Base-by-base conservation (phyloP, 2,329 filamentous ascomycete species). In the Trichoderma koningiopsis region DNA sequence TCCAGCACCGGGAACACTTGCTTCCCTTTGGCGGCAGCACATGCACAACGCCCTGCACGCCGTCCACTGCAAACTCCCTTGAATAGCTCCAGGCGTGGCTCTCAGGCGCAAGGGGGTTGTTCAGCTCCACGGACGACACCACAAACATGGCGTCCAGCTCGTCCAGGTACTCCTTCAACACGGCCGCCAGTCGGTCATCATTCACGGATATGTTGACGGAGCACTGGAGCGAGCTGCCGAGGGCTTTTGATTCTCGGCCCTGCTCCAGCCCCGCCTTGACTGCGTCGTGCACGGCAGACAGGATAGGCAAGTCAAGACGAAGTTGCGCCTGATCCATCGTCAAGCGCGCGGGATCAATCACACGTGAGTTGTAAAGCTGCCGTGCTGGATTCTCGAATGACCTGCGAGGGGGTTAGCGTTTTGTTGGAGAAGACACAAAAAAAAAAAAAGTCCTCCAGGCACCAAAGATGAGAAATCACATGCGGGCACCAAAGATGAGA, bases 1-100 rank as follows among this genome's bases (percentile, higher is more conserved):
- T 88, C 96, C 96, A 99, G 81, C 96, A 99, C 62, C 96, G 85
- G 0, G 88, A 85, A 78, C 96, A 99, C 79, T 98, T 99, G 58
- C 84, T 81, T 14, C 83, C 75, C 73, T 74, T 77, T 1, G 87
- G 87, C 69, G 87, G 84, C 62, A 84, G 73, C 27, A 85, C 83
- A 72, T 81, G 79, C 27, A 83, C 83, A 35, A 73, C 80, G 40
- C 80, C 81, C 69, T 72, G 73, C 22, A 62, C 47, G 31, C 77
- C 82, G 49, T 76, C 75, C 2, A 83, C 77, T 72, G 83, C 82
- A 64, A 87, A 83, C 11, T 78, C 76, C 62, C 80, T 80, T 6
- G 72, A 75, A 72, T 82, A 86, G 58, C 72, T 75, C 84, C 84
- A 86, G 7, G 74, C 77, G 1, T 74, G 71, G 5, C 72, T 70